These are phyloP conservation scores for Ampelomyces quisqualis DNA, from an alignment of 2,329 filamentous ascomycete genomes.

Conservation along the genomic window DNA sequence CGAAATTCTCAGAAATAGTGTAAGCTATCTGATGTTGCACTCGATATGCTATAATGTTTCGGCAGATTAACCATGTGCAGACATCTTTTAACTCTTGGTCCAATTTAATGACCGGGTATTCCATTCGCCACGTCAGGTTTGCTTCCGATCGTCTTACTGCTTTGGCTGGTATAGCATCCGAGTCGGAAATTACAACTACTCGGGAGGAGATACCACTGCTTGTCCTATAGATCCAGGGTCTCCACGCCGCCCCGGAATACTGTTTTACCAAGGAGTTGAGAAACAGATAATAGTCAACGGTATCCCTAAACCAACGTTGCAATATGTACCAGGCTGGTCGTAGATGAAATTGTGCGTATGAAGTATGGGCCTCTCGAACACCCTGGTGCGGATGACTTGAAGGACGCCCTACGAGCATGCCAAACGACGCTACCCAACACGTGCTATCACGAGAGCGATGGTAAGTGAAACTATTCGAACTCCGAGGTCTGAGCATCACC, in stretches of 20 bases:
- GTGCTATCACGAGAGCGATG: too few relatives aligned
- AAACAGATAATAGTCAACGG: too few relatives aligned
- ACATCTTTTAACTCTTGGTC: background rate
- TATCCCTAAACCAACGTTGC: background rate
- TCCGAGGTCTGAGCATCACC: too few relatives aligned
- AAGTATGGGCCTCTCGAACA: too few relatives aligned
- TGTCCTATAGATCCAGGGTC: slow-evolving; percentile 1
- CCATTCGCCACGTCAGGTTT: slow-evolving; percentile 1
- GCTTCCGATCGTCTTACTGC: slow-evolving; percentile 1
- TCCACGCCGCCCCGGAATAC: slow-evolving; percentile 1
- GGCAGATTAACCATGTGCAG: background rate
- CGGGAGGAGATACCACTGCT: background rate
- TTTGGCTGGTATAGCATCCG: slow-evolving; percentile 3
- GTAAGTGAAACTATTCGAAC: too few relatives aligned
- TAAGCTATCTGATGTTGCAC: too few relatives aligned
- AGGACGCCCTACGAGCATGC: too few relatives aligned
- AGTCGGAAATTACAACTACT: background rate
- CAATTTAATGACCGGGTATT: background rate
- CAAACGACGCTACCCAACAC: too few relatives aligned
- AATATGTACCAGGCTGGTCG: slow-evolving; percentile 1
- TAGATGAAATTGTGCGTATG: too few relatives aligned
- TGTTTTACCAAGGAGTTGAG: background rate
- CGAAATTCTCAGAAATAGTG: too few relatives aligned
- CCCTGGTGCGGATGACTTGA: too few relatives aligned
- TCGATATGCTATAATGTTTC: too few relatives aligned